These are phyloP conservation scores for Nothophaeocryptopus gaeumannii DNA, from an alignment of 2,329 filamentous ascomycete species.

Conservation along the genomic window DNA sequence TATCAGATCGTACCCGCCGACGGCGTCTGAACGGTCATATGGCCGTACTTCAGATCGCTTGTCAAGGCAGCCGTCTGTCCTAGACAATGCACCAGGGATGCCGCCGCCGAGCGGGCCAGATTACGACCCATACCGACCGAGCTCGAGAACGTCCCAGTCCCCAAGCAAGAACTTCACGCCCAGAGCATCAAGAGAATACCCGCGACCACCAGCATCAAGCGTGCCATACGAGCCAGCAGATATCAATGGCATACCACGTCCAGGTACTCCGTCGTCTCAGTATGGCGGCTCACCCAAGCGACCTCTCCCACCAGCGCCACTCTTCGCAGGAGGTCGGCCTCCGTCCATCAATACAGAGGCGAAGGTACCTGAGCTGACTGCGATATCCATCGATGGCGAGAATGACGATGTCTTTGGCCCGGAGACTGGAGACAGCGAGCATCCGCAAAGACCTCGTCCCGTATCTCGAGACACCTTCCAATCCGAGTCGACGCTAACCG, in stretches of 20 bases:
- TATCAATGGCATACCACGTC: slow-evolving; percentile 82
- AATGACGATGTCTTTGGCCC: slow-evolving; percentile 64
- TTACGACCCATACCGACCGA: slow-evolving; percentile 59
- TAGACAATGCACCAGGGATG: slow-evolving; percentile 50
- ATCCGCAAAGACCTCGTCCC: slow-evolving; percentile 51
- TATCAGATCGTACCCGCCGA: slow-evolving; percentile 16
- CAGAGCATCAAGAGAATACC: slow-evolving; percentile 59
- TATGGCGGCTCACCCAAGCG: slow-evolving; percentile 86
- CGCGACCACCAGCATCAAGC: slow-evolving; percentile 67
- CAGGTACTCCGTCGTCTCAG: slow-evolving; percentile 82
- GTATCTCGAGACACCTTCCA: slow-evolving; percentile 63
- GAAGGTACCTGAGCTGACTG: slow-evolving; percentile 58
- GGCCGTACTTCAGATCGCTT: slow-evolving; percentile 45
- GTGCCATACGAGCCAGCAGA: slow-evolving; percentile 81
- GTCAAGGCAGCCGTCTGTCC: slow-evolving; percentile 50
- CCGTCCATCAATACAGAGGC: slow-evolving; percentile 38
- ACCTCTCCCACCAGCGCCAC: slow-evolving; percentile 81
- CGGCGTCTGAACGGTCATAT: slow-evolving; percentile 43
- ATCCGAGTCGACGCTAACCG: slow-evolving; percentile 60
- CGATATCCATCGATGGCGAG: slow-evolving; percentile 63
- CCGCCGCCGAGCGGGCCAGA: slow-evolving; percentile 61
- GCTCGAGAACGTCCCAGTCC: slow-evolving; percentile 55
- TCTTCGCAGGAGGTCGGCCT: slow-evolving; percentile 64
- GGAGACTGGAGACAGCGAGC: slow-evolving; percentile 53
- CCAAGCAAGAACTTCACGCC: slow-evolving; percentile 41